Base-by-base conservation (phyloP, 106 monocot species). In the Dioscorea zingiberensis region DNA sequence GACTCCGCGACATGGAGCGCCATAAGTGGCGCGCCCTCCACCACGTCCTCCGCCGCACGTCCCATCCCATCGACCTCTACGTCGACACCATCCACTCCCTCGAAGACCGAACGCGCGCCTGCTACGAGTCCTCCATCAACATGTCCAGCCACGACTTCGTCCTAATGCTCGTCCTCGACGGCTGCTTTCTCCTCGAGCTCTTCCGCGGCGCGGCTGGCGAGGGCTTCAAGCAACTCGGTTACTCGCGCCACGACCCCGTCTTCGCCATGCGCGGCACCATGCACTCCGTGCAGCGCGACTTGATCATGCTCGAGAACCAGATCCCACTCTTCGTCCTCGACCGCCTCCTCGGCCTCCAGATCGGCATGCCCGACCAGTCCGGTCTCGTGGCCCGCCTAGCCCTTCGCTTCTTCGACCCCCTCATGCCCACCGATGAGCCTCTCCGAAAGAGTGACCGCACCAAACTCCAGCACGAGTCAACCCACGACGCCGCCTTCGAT, bases 231-330 rank as follows among this genome's bases (percentile, higher is more conserved):
- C 10, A 30, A 23, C 76, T 89, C 3, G 93, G 93, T 21, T 93
- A 93, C 77, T 73, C 78, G 13, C 73, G 66, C 16, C 58, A 78
- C 48, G 93, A 93, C 30, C 93, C 93, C 11, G 69, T 93, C 19
- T 93, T 93, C 70, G 80, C 88, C 28, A 69, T 83, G 81, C 77
- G 84, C 14, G 83, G 83, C 18, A 66, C 72, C 7, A 86, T 93
- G 85, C 93, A 89, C 76, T 53, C 75, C 21, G 45, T 86, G 10
- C 86, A 85, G 66, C 77, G 80, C 15, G 93, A 94, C 67, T 89
- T 89, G 86, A 84, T 94, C 69, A 81, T 89, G 86, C 77, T 89
- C 13, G 93, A 94, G 72, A 94, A 94, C 60, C 89, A 94, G 68
- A 67, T 94, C 44, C 93, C 93, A 7, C 74, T 94, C 48, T 94